phyloP scores from a whole-genome alignment of 2,329 filamentous ascomycete species.

The Lecanicillium sp. region DNA sequence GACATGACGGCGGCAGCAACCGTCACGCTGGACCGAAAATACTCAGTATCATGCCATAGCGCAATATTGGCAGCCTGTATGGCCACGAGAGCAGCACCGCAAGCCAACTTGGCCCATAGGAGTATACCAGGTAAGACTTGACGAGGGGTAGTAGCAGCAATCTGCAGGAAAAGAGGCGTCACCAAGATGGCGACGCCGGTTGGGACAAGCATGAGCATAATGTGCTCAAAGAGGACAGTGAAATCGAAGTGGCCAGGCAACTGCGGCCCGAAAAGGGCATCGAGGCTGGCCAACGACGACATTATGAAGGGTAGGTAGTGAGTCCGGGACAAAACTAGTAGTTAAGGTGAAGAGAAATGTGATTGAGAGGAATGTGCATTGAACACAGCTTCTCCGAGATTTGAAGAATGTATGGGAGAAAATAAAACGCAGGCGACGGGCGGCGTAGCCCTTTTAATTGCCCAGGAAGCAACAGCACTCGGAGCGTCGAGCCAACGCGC shows the following conservation, averaged over 20 bases:
- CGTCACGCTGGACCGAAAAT: not conserved
- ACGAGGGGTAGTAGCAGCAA: not conserved
- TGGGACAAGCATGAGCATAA: not conserved
- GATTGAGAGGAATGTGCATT: too few relatives aligned
- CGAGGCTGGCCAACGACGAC: not conserved
- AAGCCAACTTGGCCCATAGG: not conserved
- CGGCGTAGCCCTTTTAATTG: too few relatives aligned
- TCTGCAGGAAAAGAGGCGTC: not conserved
- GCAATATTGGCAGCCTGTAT: not conserved
- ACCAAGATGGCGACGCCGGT: constrained; percentile 10
- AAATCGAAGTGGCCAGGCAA: constrained; percentile 6
- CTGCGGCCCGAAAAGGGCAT: constrained; percentile 8
- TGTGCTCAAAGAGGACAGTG: constrained; percentile 1
- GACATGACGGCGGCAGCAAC: not conserved
- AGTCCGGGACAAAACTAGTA: too few relatives aligned
- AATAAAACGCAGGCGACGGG: too few relatives aligned
- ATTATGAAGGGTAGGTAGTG: too few relatives aligned
- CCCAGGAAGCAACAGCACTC: too few relatives aligned
- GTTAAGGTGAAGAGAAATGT: too few relatives aligned
- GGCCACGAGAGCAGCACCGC: not conserved
- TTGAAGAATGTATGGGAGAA: too few relatives aligned
- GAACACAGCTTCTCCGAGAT: too few relatives aligned
- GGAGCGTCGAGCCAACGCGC: too few relatives aligned
- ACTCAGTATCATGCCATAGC: not conserved
- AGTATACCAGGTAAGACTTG: not conserved